phyloP scores from a whole-genome alignment of 306 rosid species.

The Quillaja saponaria region DNA sequence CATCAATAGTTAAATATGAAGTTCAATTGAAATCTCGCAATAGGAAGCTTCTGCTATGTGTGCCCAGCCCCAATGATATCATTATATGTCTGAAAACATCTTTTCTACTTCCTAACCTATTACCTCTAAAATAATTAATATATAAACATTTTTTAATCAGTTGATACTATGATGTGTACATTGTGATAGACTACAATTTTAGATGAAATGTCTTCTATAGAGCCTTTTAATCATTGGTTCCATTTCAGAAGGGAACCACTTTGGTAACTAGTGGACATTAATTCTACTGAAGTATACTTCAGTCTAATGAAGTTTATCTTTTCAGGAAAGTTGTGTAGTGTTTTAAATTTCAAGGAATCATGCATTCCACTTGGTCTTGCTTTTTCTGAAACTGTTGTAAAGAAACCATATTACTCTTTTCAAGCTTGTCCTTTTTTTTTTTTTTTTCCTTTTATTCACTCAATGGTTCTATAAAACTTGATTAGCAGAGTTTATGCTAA shows the following conservation, averaged over 20 bases:
- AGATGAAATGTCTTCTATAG: neutral
- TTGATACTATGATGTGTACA: conserved; percentile 4
- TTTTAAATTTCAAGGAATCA: neutral
- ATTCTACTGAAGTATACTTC: neutral
- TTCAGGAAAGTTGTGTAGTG: too few species aligned
- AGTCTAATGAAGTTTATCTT: too few species aligned
- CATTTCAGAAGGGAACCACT: neutral
- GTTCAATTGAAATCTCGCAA: too few species aligned
- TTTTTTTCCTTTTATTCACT: conserved; percentile 1
- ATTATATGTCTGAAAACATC: neutral
- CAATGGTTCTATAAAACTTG: conserved; percentile 9
- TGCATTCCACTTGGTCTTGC: neutral
- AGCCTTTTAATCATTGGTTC: neutral
- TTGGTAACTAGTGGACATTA: neutral
- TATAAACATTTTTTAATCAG: conserved; percentile 2
- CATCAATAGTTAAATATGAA: neutral
- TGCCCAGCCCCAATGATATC: too few species aligned
- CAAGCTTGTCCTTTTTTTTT: conserved; percentile 5
- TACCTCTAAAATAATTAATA: neutral
- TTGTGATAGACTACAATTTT: conserved; percentile 7
- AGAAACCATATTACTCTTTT: conserved; percentile 4
- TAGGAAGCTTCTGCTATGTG: neutral
- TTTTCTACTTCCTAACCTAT: neutral
- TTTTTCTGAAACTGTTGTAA: neutral
- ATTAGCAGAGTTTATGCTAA: conserved; percentile 24